Conservation (phyloP, 306 rosid species). For the Abrus precatorius region DNA sequence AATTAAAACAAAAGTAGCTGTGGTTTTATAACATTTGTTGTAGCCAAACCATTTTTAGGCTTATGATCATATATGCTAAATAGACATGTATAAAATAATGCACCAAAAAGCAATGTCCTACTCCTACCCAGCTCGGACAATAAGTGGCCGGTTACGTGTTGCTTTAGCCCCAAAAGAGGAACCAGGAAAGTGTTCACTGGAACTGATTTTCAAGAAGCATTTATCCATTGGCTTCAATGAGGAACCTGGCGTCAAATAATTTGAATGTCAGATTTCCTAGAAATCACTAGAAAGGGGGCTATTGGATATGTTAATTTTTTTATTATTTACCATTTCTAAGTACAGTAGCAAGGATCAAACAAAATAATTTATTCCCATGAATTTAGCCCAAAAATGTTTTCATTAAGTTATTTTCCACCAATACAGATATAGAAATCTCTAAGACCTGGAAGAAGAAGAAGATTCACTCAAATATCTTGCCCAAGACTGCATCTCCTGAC, state of each 20-base stretch:
- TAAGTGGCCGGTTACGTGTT: slow-evolving; percentile 44
- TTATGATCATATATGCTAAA: not conserved
- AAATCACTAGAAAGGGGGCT: slow-evolving; percentile 7
- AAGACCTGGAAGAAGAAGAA: not conserved
- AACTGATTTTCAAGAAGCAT: slow-evolving; percentile 55
- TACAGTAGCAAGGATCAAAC: slow-evolving; percentile 28
- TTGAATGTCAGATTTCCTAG: slow-evolving; percentile 32
- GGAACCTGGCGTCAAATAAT: slow-evolving; percentile 60
- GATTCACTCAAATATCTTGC: not conserved
- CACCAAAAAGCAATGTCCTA: slow-evolving; percentile 31
- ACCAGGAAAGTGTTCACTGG: slow-evolving; percentile 40
- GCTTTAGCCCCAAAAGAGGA: slow-evolving; percentile 52
- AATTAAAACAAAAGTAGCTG: not conserved
- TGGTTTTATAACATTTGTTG: not conserved
- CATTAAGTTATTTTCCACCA: not conserved
- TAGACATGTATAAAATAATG: slow-evolving; percentile 1
- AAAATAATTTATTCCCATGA: not conserved
- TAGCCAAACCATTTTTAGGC: slow-evolving; percentile 13
- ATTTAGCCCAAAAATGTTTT: not conserved
- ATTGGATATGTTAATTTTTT: not conserved
- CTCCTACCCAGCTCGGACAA: slow-evolving; percentile 68
- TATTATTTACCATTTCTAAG: not conserved
- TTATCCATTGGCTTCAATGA: slow-evolving; percentile 53
- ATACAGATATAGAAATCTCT: slow-evolving; percentile 15
- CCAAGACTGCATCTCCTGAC: slow-evolving; percentile 2